These are phyloP conservation scores for Globisporangium abappressorium DNA, from an alignment of 352 stramenopile species.

Conservation along the genomic window DNA sequence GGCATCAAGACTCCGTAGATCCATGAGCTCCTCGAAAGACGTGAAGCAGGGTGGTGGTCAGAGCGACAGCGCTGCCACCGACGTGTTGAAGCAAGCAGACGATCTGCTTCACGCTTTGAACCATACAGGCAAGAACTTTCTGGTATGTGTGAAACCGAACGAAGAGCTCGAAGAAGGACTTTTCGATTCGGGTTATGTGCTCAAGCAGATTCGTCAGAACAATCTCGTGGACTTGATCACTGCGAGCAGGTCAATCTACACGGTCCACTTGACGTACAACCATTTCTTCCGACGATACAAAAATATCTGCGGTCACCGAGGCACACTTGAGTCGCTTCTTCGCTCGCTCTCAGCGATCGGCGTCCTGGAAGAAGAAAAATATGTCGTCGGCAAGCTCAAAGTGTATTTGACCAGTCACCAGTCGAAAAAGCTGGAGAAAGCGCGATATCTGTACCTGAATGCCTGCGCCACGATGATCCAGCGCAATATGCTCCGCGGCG, in stretches of 20 bases:
- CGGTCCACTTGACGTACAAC: slow-evolving; percentile 69
- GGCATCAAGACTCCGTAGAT: slow-evolving; percentile 42
- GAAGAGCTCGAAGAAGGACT: slow-evolving; percentile 52
- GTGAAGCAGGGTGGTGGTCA: slow-evolving; percentile 15
- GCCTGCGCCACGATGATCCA: slow-evolving; percentile 83
- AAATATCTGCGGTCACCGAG: slow-evolving; percentile 75
- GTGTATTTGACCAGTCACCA: slow-evolving; percentile 79
- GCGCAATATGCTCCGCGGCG: slow-evolving; percentile 71
- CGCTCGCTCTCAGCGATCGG: slow-evolving; percentile 77
- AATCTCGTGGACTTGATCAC: slow-evolving; percentile 76
- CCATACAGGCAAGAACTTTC: slow-evolving; percentile 77
- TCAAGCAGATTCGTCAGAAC: slow-evolving; percentile 66
- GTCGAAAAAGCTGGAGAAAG: slow-evolving; percentile 79
- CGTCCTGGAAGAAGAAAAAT: slow-evolving; percentile 76
- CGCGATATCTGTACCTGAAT: slow-evolving; percentile 73
- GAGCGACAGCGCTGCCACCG: slow-evolving; percentile 45
- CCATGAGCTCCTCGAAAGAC: slow-evolving; percentile 47
- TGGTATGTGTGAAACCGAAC: slow-evolving; percentile 81
- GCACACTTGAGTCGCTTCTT: slow-evolving; percentile 70
- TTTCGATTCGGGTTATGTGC: slow-evolving; percentile 70
- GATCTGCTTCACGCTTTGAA: slow-evolving; percentile 65
- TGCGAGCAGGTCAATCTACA: slow-evolving; percentile 70
- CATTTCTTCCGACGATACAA: slow-evolving; percentile 83
- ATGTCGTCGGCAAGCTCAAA: slow-evolving; percentile 66
- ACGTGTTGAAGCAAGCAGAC: slow-evolving; percentile 67